Percentiles rank a stretch among this genome's conserved stretches.
phyloP scores from a whole-genome alignment of 768 basidiomycete genomes.

The Udeniomyces megalosporus region DNA sequence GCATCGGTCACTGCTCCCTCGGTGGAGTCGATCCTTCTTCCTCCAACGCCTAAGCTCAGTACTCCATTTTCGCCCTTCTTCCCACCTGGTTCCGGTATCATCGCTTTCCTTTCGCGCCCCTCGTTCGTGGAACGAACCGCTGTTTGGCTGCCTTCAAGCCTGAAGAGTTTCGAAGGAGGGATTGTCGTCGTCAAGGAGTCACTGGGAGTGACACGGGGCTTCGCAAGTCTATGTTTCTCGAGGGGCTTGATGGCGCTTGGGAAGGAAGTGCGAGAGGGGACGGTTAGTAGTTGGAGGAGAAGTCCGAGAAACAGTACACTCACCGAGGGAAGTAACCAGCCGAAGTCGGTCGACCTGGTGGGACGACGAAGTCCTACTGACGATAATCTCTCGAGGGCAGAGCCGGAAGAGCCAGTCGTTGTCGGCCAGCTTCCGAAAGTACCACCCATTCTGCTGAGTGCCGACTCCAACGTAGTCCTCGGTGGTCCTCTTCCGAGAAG shows the following conservation, averaged over 20 bases:
- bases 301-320: neutral
- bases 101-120: conserved; percentile 10
- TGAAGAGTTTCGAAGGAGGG: neutral
- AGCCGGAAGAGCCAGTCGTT: too few relatives aligned
- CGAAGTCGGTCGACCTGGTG: too few relatives aligned
- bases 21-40: neutral
- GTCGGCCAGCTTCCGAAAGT: too few relatives aligned
- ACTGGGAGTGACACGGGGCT: neutral
- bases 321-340: too few relatives aligned
- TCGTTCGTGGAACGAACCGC: neutral
- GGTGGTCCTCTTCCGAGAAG: too few relatives aligned
- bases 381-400: too few relatives aligned
- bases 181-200: neutral
- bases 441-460: too few relatives aligned
- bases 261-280: neutral
- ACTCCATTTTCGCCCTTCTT: neutral
- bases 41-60: neutral
- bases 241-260: neutral
- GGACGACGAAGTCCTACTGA: too few relatives aligned
- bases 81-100: conserved; percentile 7
- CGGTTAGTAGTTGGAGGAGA: too few relatives aligned
- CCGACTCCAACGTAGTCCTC: too few relatives aligned
- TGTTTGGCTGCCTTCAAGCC: neutral
- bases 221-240: conserved; percentile 6
- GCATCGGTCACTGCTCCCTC: neutral